phyloP scores from a whole-genome alignment of 176 grass and related monocot genomes.

The Phoenix roebelenii region DNA sequence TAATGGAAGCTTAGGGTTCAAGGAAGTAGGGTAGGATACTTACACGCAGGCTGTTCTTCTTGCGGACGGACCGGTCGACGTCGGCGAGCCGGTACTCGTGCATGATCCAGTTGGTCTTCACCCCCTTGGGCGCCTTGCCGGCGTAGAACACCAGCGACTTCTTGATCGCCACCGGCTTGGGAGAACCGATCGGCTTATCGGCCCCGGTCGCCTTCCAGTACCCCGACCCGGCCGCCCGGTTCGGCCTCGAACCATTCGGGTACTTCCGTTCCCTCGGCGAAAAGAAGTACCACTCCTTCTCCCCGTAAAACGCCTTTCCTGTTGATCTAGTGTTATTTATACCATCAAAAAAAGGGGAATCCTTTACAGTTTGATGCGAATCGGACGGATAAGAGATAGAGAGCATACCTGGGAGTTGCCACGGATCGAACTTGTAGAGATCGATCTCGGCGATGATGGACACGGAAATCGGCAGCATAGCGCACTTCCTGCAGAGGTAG shows the following conservation, averaged over 20 bases:
- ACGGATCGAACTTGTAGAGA: conserved; percentile 3
- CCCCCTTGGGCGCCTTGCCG: conserved; percentile 76
- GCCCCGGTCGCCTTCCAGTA: conserved; percentile 88
- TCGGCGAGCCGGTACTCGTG: conserved; percentile 94
- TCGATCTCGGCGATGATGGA: conserved; percentile 7
- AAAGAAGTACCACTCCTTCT: conserved; percentile 93
- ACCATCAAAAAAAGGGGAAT: background rate
- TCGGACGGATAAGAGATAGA: too few species aligned
- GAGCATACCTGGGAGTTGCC: conserved; percentile 39
- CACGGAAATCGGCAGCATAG: conserved; percentile 25
- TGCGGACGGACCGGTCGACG: conserved; percentile 61
- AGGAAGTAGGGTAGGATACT: background rate
- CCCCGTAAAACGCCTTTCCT: conserved; percentile 63
- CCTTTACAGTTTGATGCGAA: background rate
- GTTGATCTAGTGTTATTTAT: background rate
- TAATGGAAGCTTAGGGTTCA: background rate
- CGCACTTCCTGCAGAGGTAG: conserved; percentile 52
- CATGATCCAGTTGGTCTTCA: conserved; percentile 99
- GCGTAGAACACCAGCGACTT: conserved; percentile 76
- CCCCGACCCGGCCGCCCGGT: conserved; percentile 47
- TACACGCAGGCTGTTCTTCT: conserved; percentile 67
- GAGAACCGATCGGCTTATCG: conserved; percentile 64
- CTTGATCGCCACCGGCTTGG: conserved; percentile 54
- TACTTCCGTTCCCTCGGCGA: conserved; percentile 76
- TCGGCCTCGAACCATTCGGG: conserved; percentile 72